phyloP scores from a whole-genome alignment of 2,329 filamentous ascomycete genomes.

The Penicillium sp. region DNA sequence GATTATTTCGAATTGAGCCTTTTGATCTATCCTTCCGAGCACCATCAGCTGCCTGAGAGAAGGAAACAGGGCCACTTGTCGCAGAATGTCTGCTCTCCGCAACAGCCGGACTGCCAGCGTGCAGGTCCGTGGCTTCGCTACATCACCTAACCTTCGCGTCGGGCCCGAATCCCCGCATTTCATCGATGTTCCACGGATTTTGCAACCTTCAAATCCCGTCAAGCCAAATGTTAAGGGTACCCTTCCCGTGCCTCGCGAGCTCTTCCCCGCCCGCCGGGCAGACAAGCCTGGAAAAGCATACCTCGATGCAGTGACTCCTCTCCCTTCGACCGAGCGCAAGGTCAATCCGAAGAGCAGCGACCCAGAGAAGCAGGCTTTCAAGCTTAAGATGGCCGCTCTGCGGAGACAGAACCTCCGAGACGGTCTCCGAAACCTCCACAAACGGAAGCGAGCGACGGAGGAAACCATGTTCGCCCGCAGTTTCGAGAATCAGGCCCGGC shows the following conservation, averaged over 20 bases:
- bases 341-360: slow-evolving; percentile 37
- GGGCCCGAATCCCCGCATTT: slow-evolving; percentile 78
- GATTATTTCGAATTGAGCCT: slow-evolving; percentile 5
- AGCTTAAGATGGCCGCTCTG: slow-evolving; percentile 63
- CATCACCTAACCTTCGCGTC: slow-evolving; percentile 33
- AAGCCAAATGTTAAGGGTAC: slow-evolving; percentile 61
- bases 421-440: slow-evolving; percentile 64
- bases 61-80: slow-evolving; percentile 3
- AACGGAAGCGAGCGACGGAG: slow-evolving; percentile 52
- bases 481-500: slow-evolving; percentile 46
- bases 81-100: slow-evolving; percentile 36
- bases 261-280: slow-evolving; percentile 61
- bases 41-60: too few species aligned
- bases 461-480: slow-evolving; percentile 38
- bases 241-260: slow-evolving; percentile 72
- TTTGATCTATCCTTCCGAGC: slow-evolving; percentile 1
- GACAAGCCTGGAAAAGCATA: slow-evolving; percentile 60
- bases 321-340: slow-evolving; percentile 40
- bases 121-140: slow-evolving; percentile 39
- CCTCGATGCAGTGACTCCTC: slow-evolving; percentile 54
- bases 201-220: slow-evolving; percentile 58
- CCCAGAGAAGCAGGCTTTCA: slow-evolving; percentile 57
- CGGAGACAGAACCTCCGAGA: slow-evolving; percentile 67
- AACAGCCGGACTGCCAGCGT: slow-evolving; percentile 32
- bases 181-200: slow-evolving; percentile 70